Conservation (phyloP, 768 basidiomycete genomes). For the Trichaptum fuscoviolaceum region DNA sequence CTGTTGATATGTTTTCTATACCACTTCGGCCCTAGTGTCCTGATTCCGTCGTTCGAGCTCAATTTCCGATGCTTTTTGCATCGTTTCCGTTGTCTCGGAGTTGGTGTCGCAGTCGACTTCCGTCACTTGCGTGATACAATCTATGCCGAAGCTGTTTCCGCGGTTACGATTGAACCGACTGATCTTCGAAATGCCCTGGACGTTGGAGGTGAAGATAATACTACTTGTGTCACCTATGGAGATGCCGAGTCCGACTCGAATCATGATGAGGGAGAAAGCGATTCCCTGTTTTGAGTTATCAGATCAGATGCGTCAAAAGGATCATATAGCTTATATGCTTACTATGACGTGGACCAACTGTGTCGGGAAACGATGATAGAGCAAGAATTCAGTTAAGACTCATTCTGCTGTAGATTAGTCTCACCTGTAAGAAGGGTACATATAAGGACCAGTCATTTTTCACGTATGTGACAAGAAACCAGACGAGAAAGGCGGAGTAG, state of each 20-base stretch:
- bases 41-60: not conserved
- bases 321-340: not conserved
- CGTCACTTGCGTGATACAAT: not conserved
- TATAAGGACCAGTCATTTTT: not conserved
- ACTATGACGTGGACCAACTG: not conserved
- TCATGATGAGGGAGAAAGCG: conserved; percentile 37
- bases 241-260: conserved; percentile 33
- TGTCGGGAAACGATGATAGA: not conserved
- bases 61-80: not conserved
- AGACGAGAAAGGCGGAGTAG: conserved; percentile 4
- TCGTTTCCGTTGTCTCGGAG: not conserved
- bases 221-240: conserved; percentile 13
- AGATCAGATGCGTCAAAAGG: not conserved
- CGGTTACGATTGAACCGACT: not conserved
- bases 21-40: not conserved
- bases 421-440: not conserved
- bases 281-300: conserved; percentile 18
- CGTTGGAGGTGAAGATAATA: not conserved
- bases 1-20: not conserved
- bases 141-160: not conserved
- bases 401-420: not conserved
- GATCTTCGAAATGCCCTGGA: not conserved
- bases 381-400: not conserved
- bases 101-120: not conserved
- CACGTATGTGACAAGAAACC: not conserved